Evolutionary conservation across 352 stramenopile species (phyloP).

Genomic region (Pythium insidiosum): DNA sequence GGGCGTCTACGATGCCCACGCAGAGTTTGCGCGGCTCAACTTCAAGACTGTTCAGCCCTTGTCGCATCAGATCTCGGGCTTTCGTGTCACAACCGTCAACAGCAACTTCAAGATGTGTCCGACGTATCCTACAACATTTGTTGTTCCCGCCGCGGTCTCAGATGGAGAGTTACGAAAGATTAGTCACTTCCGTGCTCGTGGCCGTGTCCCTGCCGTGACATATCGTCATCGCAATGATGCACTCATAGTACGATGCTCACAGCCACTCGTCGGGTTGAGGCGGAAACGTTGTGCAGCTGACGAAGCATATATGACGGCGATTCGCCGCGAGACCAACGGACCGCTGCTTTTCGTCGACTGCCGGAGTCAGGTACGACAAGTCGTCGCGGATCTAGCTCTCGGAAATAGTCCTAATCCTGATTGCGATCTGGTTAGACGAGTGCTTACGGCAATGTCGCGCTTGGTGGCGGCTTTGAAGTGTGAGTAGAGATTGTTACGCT

Average conservation of each 20-base stretch:
- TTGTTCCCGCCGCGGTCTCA: constrained; percentile 88
- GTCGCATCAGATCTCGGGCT: constrained; percentile 34
- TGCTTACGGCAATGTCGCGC: constrained; percentile 73
- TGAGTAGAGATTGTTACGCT: constrained; percentile 27
- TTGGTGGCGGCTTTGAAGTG: constrained; percentile 83
- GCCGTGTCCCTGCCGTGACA: constrained; percentile 88
- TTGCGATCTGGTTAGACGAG: constrained; percentile 34
- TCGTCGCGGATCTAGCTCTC: neutral
- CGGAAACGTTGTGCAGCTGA: constrained; percentile 89
- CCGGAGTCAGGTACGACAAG: constrained; percentile 42
- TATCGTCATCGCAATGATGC: constrained; percentile 89
- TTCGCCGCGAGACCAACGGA: constrained; percentile 47
- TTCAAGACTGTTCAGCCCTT: constrained; percentile 38
- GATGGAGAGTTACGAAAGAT: constrained; percentile 88
- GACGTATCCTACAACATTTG: constrained; percentile 77
- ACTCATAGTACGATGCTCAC: constrained; percentile 89
- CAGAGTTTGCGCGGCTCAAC: constrained; percentile 50
- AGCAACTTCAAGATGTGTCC: constrained; percentile 72
- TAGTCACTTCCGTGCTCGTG: constrained; percentile 87
- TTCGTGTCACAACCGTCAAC: constrained; percentile 62
- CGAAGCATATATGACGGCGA: constrained; percentile 69
- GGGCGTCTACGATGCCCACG: constrained; percentile 39
- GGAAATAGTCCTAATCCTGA: neutral
- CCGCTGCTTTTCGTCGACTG: constrained; percentile 78
- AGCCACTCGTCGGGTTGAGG: constrained; percentile 93